These are phyloP conservation scores for Gossypium sturtianum DNA, from an alignment of 345 rosid species.

Conservation along the genomic window DNA sequence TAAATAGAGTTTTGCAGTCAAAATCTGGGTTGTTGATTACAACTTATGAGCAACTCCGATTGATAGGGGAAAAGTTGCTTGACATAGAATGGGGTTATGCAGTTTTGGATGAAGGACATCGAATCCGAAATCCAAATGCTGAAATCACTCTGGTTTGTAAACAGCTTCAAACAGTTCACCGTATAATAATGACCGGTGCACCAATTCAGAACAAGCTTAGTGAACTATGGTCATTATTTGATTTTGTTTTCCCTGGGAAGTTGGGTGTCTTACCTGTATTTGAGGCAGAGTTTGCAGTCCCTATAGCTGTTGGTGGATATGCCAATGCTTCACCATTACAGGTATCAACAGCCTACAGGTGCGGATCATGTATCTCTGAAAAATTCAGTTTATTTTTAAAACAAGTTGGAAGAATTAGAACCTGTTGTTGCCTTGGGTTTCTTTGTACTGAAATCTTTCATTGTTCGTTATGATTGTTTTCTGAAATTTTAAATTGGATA, in stretches of 20 bases:
- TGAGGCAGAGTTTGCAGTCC: slow-evolving; percentile 95
- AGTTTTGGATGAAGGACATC: slow-evolving; percentile 91
- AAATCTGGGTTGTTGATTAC: slow-evolving; percentile 82
- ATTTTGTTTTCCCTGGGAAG: slow-evolving; percentile 98
- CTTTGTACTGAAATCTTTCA: not conserved
- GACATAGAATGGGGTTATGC: slow-evolving; percentile 96
- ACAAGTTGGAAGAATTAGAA: not conserved
- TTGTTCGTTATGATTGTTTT: not conserved
- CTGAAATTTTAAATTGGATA: slow-evolving; percentile 14
- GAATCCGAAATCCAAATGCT: slow-evolving; percentile 95
- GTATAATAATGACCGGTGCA: slow-evolving; percentile 94
- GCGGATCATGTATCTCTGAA: slow-evolving; percentile 14
- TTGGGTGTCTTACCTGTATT: slow-evolving; percentile 93
- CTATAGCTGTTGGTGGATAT: slow-evolving; percentile 95
- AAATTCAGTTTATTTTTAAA: slow-evolving; percentile 1
- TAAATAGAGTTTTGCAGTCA: slow-evolving; percentile 70
- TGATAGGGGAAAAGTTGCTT: slow-evolving; percentile 74
- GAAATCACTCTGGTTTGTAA: slow-evolving; percentile 87
- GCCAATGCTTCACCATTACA: slow-evolving; percentile 97
- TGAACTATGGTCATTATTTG: slow-evolving; percentile 95
- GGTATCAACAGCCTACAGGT: slow-evolving; percentile 98
- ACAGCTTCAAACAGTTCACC: slow-evolving; percentile 93
- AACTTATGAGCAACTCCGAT: slow-evolving; percentile 90
- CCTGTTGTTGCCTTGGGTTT: not conserved
- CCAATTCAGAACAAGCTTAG: slow-evolving; percentile 92